Evolutionary conservation across 1,284 basidiomycete species (phyloP).

Genomic region (Cryptococcus sp.): DNA sequence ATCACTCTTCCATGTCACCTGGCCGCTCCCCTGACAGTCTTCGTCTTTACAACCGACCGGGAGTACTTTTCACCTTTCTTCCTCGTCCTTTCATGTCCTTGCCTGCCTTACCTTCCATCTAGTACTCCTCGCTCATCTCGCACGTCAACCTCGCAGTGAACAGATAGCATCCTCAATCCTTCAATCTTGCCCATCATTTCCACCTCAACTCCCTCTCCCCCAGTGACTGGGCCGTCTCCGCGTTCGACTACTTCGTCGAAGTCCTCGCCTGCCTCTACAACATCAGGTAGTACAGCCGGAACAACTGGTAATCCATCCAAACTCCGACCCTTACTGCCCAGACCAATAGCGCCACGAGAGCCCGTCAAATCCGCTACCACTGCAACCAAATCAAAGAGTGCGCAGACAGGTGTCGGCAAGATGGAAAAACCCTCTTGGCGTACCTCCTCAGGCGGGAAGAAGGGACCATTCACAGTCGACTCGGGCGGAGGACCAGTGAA

Average conservation of each 20-base stretch:
- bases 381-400: conserved; percentile 6
- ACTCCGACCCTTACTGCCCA: conserved; percentile 44
- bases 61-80: too few species aligned
- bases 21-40: too few species aligned
- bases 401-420: conserved; percentile 20
- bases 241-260: conserved; percentile 44
- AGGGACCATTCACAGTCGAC: conserved; percentile 52
- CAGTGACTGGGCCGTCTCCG: conserved; percentile 45
- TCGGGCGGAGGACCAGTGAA: conserved; percentile 35
- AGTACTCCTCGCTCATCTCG: too few species aligned
- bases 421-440: conserved; percentile 48
- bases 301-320: conserved; percentile 26
- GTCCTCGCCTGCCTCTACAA: conserved; percentile 38
- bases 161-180: too few species aligned
- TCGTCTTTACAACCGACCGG: too few species aligned
- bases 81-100: too few species aligned
- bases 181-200: conserved; percentile 35
- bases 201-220: conserved; percentile 43
- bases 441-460: conserved; percentile 37
- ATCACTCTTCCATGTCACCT: too few species aligned
- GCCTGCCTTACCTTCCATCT: too few species aligned
- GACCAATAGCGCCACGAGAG: conserved; percentile 39
- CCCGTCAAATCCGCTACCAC: conserved; percentile 8
- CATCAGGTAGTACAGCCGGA: conserved; percentile 22
- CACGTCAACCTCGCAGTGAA: too few species aligned